A percentile compares a stretch with the other conserved stretches of the same genome.
These are phyloP conservation scores for Pharus latifolius DNA, from an alignment of 176 grass and related monocot species.

Conservation along the genomic window DNA sequence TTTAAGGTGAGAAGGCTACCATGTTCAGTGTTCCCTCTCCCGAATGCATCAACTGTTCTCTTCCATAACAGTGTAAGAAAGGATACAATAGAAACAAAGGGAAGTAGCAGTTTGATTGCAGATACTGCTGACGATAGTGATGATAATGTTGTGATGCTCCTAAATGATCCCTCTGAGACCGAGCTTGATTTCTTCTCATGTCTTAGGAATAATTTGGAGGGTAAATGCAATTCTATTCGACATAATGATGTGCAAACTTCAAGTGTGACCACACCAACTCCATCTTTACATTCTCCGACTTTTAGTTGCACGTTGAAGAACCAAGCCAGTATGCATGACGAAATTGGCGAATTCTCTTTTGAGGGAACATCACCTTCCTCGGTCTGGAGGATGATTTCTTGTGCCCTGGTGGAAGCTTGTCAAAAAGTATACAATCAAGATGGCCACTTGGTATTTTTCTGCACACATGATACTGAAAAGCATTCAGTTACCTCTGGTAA, in stretches of 20 bases:
- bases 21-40: constrained; percentile 67
- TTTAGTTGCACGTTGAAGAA: constrained; percentile 9
- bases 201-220: constrained; percentile 28
- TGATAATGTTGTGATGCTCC: constrained; percentile 62
- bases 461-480: constrained; percentile 37
- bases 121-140: constrained; percentile 44
- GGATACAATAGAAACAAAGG: constrained; percentile 53
- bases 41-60: constrained; percentile 64
- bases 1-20: constrained; percentile 82
- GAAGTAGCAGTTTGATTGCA: constrained; percentile 39
- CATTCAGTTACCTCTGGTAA: constrained; percentile 20
- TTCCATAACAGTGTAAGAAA: constrained; percentile 44
- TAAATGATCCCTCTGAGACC: constrained; percentile 36
- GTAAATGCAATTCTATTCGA: constrained; percentile 25
- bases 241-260: constrained; percentile 13
- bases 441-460: constrained; percentile 62
- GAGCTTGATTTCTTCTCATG: constrained; percentile 53
- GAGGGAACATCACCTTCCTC: constrained; percentile 67
- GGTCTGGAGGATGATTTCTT: constrained; percentile 75
- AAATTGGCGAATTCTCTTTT: constrained; percentile 81
- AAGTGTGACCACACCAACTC: background rate
- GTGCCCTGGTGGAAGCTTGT: constrained; percentile 65
- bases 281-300: constrained; percentile 8
- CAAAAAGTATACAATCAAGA: constrained; percentile 66
- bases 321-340: constrained; percentile 35